A percentile compares a stretch with the other conserved stretches of the same genome.
Conservation (phyloP, 2,329 filamentous ascomycete genomes). For the Hymenoscyphus infarciens region DNA sequence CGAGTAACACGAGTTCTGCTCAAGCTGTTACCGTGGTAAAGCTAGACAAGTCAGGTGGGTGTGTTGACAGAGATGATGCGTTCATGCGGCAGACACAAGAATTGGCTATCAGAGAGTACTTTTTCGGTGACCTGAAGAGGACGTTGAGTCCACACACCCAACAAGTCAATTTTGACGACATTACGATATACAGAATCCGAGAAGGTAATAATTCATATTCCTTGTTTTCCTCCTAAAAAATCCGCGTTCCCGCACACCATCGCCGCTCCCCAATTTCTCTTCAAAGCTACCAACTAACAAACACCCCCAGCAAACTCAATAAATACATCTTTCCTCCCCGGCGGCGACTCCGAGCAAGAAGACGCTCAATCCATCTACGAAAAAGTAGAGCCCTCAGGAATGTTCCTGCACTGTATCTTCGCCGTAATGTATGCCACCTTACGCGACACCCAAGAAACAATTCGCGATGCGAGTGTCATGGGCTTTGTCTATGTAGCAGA, state of each 20-base stretch:
- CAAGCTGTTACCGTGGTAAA: conserved; percentile 72
- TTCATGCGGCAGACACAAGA: conserved; percentile 74
- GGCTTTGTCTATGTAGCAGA: conserved; percentile 92
- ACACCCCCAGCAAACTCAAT: conserved; percentile 27
- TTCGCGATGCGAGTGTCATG: conserved; percentile 80
- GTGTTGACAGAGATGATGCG: conserved; percentile 67
- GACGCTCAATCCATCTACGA: conserved; percentile 48
- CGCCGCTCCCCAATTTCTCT: conserved; percentile 18
- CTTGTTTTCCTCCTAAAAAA: too few relatives aligned
- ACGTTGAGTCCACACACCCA: conserved; percentile 86
- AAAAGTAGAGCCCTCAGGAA: conserved; percentile 59
- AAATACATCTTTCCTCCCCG: conserved; percentile 35
- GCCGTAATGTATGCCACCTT: conserved; percentile 77
- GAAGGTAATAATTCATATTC: conserved; percentile 43
- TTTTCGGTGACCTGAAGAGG: conserved; percentile 77
- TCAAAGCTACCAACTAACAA: conserved; percentile 12
- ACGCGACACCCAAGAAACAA: conserved; percentile 65
- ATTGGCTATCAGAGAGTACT: conserved; percentile 82
- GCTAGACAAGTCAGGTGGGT: conserved; percentile 81
- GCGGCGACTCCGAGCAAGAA: conserved; percentile 30
- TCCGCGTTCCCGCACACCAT: too few relatives aligned
- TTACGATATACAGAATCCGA: conserved; percentile 69
- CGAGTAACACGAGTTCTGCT: conserved; percentile 48
- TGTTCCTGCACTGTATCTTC: conserved; percentile 76
- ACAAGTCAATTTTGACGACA: conserved; percentile 70